phyloP scores from a whole-genome alignment of 208 protist species.

The Leptomonas pyrrhocoris region DNA sequence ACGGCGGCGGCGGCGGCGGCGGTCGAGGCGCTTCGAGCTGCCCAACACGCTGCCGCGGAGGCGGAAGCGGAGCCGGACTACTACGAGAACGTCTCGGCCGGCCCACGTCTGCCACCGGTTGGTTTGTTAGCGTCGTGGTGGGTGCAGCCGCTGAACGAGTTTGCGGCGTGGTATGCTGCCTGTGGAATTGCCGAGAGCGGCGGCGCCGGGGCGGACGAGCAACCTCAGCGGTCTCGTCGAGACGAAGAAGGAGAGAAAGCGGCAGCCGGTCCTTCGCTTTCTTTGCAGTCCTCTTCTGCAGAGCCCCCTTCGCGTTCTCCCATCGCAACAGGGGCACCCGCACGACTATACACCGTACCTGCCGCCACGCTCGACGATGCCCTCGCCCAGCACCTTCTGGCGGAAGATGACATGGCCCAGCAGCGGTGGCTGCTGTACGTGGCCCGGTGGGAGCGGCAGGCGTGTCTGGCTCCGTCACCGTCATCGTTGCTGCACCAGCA shows the following conservation, averaged over 20 bases:
- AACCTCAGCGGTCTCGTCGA: neutral
- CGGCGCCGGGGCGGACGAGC: too few species aligned
- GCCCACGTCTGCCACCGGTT: conserved; percentile 30
- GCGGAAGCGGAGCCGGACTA: conserved; percentile 66
- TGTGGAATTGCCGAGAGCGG: conserved; percentile 6
- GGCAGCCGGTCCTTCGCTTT: neutral
- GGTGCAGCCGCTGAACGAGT: conserved; percentile 44
- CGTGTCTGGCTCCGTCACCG: conserved; percentile 10
- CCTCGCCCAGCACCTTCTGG: conserved; percentile 21
- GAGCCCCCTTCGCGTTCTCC: neutral
- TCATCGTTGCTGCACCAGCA: neutral
- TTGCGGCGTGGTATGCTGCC: conserved; percentile 17
- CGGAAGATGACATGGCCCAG: conserved; percentile 17
- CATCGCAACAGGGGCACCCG: neutral
- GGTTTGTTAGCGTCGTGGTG: conserved; percentile 49
- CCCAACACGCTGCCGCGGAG: conserved; percentile 26
- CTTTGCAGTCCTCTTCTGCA: neutral
- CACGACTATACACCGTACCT: neutral
- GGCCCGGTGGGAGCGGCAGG: conserved; percentile 26
- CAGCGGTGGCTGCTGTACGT: conserved; percentile 20
- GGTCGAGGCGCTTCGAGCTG: conserved; percentile 5
- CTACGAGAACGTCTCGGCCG: conserved; percentile 50
- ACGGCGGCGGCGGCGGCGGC: conserved; percentile 2
- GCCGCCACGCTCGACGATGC: conserved; percentile 16
- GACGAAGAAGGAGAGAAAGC: neutral